Evolutionary conservation across 176 grass and related monocot species (phyloP), one percentile per base, ranked within the genome.

Genomic region (Calamus simplicifolius): DNA sequence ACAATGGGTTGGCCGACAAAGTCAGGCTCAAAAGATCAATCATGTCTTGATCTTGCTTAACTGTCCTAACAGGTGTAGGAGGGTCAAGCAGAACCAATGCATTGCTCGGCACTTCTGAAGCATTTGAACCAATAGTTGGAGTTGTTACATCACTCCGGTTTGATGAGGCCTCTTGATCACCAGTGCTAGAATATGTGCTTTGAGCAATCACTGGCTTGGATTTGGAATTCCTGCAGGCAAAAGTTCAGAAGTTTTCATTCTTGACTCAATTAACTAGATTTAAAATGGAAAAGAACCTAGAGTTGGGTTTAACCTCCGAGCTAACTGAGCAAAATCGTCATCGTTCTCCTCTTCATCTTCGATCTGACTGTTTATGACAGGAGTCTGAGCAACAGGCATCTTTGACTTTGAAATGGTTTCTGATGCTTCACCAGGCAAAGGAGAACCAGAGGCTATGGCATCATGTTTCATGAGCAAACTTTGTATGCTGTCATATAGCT

Each of bases 21-120:
- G 87, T 77, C 66, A 97, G 82, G 64, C 78, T 85, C 68, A 96
- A 66, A 58, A 97, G 84, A 62, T 91, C 75, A 16, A 91, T 85
- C 81, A 97, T 78, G 71, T 88, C 87, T 58, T 80, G 69, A 48
- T 79, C 87, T 72, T 88, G 27, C 74, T 59, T 59, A 31, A 35
- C 59, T 17, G 55, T 59, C 18, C 53, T 77, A 50, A 75, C 80
- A 72, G 78, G 81, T 61, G 21, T 23, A 23, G 69, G 54, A 18
- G 52, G 77, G 27, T 91, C 93, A 27, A 97, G 50, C 53, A 62
- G 66, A 77, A 91, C 87, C 66, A 97, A 71, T 25, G 93, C 84
- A 29, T 85, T 91, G 75, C 72, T 85, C 56, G 63, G 65, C 53
- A 69, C 69, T 67, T 87, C 75, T 62, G 81, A 69, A 65, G 31